Percentiles rank a stretch among this genome's conserved stretches.
Conservation (phyloP, 116 monocot genomes). For the Papilionanthe hybrid region DNA sequence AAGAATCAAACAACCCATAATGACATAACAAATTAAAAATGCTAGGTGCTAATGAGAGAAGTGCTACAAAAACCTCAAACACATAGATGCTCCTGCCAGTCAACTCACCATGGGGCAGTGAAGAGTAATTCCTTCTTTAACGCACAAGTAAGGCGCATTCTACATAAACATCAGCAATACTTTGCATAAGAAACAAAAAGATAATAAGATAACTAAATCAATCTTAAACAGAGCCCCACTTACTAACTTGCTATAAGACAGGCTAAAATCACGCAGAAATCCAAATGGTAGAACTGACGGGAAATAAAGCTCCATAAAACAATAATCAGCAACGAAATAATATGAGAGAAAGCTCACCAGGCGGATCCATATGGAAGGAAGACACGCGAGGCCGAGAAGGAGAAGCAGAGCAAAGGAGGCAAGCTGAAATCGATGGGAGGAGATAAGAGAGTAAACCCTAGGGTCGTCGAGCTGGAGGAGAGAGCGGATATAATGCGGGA, state of each 20-base stretch:
- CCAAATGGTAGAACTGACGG: not conserved
- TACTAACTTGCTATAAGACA: not conserved
- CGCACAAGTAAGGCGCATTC: slow-evolving; percentile 73
- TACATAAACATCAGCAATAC: slow-evolving; percentile 8
- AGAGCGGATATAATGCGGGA: slow-evolving; percentile 19
- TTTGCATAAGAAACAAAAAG: not conserved
- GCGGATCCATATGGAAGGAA: slow-evolving; percentile 23
- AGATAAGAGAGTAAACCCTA: slow-evolving; percentile 13
- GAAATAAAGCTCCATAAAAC: not conserved
- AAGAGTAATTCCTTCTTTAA: slow-evolving; percentile 71
- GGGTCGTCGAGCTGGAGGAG: slow-evolving; percentile 18
- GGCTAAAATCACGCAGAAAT: not conserved
- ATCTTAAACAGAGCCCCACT: not conserved
- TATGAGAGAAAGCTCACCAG: slow-evolving; percentile 18
- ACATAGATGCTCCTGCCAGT: not conserved
- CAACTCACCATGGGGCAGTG: slow-evolving; percentile 70
- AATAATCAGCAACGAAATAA: too few species aligned
- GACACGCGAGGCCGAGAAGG: slow-evolving; percentile 11
- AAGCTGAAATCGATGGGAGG: slow-evolving; percentile 25
- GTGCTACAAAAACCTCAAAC: not conserved
- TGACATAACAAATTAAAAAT: not conserved
- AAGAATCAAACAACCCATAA: not conserved
- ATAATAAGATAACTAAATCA: not conserved
- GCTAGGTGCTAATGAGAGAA: not conserved
- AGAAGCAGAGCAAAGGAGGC: slow-evolving; percentile 27